A percentile compares a stretch with the other conserved stretches of the same genome.
Conservation (phyloP, 129 eudicot species). For the Gnaphalium uliginosum region DNA sequence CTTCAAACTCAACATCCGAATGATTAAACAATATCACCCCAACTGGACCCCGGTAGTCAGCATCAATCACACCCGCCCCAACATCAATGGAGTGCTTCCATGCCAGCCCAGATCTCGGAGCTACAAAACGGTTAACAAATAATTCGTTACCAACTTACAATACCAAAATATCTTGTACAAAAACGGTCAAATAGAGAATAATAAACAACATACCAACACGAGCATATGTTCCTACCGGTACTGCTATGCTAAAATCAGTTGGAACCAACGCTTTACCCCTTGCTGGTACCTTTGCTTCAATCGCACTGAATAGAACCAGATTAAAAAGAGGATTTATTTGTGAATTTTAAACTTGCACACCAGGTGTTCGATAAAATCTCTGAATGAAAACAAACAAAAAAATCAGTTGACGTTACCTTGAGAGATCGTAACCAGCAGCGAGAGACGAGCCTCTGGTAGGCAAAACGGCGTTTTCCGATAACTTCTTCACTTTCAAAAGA, state of each 20-base stretch:
- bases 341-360: not conserved
- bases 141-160: not conserved
- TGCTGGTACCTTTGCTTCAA: conserved; percentile 60
- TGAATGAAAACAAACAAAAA: not conserved
- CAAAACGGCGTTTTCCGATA: conserved; percentile 67
- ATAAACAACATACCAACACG: conserved; percentile 53
- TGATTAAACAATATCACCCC: conserved; percentile 43
- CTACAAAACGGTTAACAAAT: conserved; percentile 30
- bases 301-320: conserved; percentile 43
- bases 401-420: conserved; percentile 40
- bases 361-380: not conserved
- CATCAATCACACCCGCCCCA: conserved; percentile 95
- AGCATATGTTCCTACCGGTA: conserved; percentile 84
- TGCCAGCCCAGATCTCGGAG: conserved; percentile 91
- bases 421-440: conserved; percentile 89
- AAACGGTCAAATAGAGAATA: no score
- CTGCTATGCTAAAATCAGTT: conserved; percentile 76
- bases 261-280: conserved; percentile 78
- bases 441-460: conserved; percentile 70
- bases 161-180: not conserved
- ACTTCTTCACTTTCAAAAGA: conserved; percentile 55
- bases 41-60: conserved; percentile 45
- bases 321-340: not conserved
- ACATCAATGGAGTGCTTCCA: conserved; percentile 96
- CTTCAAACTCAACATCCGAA: conserved; percentile 40